Evolutionary conservation across 2,329 filamentous ascomycete genomes (phyloP).

Genomic region (Delphinella strobiligena): DNA sequence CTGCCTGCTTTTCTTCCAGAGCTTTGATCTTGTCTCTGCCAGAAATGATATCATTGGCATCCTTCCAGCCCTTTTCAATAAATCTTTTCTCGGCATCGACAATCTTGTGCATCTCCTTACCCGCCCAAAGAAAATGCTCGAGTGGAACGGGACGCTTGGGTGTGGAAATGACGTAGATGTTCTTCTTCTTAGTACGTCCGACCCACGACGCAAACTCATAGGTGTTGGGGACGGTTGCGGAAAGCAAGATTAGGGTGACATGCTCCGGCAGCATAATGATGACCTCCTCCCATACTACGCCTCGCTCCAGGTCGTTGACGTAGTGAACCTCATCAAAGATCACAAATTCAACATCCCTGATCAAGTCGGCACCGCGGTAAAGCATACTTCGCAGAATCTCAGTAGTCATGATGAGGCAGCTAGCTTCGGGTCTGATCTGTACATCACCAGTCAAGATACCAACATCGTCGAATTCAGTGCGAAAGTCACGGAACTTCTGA

Average conservation of each 20-base stretch:
- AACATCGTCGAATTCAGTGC: slow-evolving; percentile 82
- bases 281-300: slow-evolving; percentile 98
- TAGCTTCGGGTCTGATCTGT: slow-evolving; percentile 93
- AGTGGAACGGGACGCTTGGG: slow-evolving; percentile 88
- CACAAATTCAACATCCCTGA: slow-evolving; percentile 94
- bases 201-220: slow-evolving; percentile 98
- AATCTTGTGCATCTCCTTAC: slow-evolving; percentile 86
- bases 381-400: slow-evolving; percentile 98
- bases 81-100: slow-evolving; percentile 89
- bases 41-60: slow-evolving; percentile 70
- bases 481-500: slow-evolving; percentile 95
- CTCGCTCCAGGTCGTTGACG: slow-evolving; percentile 89
- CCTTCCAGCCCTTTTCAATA: slow-evolving; percentile 86
- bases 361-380: slow-evolving; percentile 88
- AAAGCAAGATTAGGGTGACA: slow-evolving; percentile 87
- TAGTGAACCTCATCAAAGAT: slow-evolving; percentile 99
- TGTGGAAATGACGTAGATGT: slow-evolving; percentile 98
- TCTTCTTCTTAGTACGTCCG: slow-evolving; percentile 92
- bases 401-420: slow-evolving; percentile 98
- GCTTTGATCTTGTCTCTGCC: slow-evolving; percentile 67
- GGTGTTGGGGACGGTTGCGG: slow-evolving; percentile 93
- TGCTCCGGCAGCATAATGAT: slow-evolving; percentile 99
- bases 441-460: slow-evolving; percentile 96
- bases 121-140: slow-evolving; percentile 93
- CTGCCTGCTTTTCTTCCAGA: slow-evolving; percentile 34